phyloP scores from a whole-genome alignment of 1,139 yeast genomes.

The Lodderomyces margitis region DNA sequence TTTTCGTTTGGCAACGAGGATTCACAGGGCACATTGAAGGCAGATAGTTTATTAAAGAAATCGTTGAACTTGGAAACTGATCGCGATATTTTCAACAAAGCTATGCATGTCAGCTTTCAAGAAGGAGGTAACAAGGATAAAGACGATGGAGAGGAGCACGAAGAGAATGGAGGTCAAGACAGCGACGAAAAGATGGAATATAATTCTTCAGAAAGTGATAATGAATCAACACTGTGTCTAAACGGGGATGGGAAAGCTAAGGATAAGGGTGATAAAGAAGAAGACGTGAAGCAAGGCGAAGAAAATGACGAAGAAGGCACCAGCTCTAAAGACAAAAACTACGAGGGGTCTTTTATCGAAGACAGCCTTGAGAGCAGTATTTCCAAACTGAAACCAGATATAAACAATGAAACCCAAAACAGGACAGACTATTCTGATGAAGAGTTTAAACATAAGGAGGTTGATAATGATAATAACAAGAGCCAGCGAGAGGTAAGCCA shows the following conservation, averaged over 20 bases:
- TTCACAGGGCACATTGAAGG: not conserved
- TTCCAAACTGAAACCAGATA: not conserved
- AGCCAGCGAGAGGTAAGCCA: constrained; percentile 6
- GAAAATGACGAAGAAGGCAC: not conserved
- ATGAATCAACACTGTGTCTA: constrained; percentile 4
- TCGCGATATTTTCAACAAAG: constrained; percentile 3
- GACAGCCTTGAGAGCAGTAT: not conserved
- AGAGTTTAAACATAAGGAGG: not conserved
- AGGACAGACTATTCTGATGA: not conserved
- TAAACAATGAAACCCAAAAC: not conserved
- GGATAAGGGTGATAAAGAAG: constrained; percentile 2
- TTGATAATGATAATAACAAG: not conserved
- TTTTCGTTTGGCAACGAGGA: constrained; percentile 1
- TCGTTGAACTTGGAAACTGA: constrained; percentile 4
- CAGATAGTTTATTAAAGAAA: constrained; percentile 2
- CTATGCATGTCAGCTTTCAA: not conserved
- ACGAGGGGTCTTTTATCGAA: not conserved
- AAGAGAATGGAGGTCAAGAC: not conserved
- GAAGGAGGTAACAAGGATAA: constrained; percentile 3
- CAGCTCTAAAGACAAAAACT: too few relatives aligned
- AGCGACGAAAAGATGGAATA: constrained; percentile 2
- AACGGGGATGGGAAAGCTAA: not conserved
- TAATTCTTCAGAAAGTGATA: constrained; percentile 7
- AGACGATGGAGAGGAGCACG: not conserved
- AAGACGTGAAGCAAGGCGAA: not conserved